phyloP scores from a whole-genome alignment of 2,329 filamentous ascomycete genomes.

The Magnaporthiopsis poae region DNA sequence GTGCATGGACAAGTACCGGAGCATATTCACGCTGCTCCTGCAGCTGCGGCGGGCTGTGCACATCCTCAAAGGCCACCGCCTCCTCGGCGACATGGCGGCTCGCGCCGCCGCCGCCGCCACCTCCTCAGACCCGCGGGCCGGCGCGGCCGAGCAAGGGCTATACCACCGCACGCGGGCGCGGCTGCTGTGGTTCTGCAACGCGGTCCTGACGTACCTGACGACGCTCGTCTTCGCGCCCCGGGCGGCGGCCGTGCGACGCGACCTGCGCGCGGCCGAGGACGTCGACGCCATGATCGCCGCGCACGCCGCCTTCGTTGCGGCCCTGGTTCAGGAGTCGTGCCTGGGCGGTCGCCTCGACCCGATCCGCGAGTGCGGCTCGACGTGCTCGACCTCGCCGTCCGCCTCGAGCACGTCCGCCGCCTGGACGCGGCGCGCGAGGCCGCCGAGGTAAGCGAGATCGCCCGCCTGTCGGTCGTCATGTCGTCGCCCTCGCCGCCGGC shows the following conservation, averaged over 20 bases:
- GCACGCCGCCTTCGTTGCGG: slow-evolving; percentile 54
- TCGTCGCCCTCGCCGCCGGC: slow-evolving; percentile 20
- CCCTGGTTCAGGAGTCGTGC: slow-evolving; percentile 58
- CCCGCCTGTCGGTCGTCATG: slow-evolving; percentile 26
- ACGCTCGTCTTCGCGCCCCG: slow-evolving; percentile 60
- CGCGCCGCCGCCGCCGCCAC: slow-evolving; percentile 11
- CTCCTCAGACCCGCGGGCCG: slow-evolving; percentile 16
- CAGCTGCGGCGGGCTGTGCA: slow-evolving; percentile 65
- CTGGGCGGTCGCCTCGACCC: slow-evolving; percentile 58
- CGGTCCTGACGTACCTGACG: slow-evolving; percentile 65
- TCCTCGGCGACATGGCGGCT: slow-evolving; percentile 30
- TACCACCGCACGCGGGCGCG: slow-evolving; percentile 57
- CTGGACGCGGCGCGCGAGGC: slow-evolving; percentile 27
- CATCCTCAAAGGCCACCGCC: slow-evolving; percentile 48
- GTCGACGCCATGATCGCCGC: slow-evolving; percentile 71
- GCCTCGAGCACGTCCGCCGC: slow-evolving; percentile 52
- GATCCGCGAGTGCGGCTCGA: slow-evolving; percentile 61
- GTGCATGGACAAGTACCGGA: slow-evolving; percentile 57
- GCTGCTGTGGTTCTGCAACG: slow-evolving; percentile 69
- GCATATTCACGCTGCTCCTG: slow-evolving; percentile 64
- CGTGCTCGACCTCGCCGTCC: slow-evolving; percentile 64
- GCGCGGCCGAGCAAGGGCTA: slow-evolving; percentile 31
- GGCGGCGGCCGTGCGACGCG: slow-evolving; percentile 42
- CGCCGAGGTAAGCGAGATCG: slow-evolving; percentile 29
- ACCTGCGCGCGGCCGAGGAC: slow-evolving; percentile 54